Base-by-base conservation (phyloP, 495 filamentous ascomycete species). In the Parachaetomium inaequale region DNA sequence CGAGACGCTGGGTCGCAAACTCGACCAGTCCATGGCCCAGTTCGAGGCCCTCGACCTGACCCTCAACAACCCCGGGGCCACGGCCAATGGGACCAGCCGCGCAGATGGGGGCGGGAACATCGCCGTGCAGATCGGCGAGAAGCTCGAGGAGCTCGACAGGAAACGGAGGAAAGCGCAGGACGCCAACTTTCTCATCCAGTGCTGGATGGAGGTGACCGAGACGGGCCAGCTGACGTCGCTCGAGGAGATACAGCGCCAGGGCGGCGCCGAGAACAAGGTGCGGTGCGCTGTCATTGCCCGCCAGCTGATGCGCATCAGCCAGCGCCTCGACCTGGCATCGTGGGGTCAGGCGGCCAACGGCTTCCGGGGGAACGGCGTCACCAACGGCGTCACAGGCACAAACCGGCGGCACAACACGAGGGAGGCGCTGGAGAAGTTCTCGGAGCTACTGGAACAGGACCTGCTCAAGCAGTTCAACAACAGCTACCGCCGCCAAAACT, bases 381-480 rank as follows among this genome's bases (percentile, higher is more conserved):
- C 75, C 52, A 83, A 78, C 69, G 74, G 79, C 63, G 68, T 79
- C 65, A 62, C 68, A 42, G 70, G 79, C 32, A 63, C 61, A 2
- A 70, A 70, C 69, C 69, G 74, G 64, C 70, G 74, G 46, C 67
- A 82, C 67, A 92, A 93, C 59, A 93, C 93, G 5, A 82, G 89
- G 61, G 93, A 96, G 72, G 83, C 95, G 28, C 90, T 99, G 55
- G 95, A 99, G 74, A 96, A 96, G 67, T 99, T 97, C 74, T 92
- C 90, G 0, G 95, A 99, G 75, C 91, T 87, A 0, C 74, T 99
- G 60, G 95, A 99, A 74, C 95, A 97, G 68, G 95, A 99, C 70
- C 78, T 99, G 29, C 76, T 99, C 55, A 90, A 91, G 72, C 92
- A 96, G 67, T 99, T 99, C 75, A 95, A 99, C 76, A 89, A 93